Conservation (phyloP, 2,329 filamentous ascomycete species). For the Hypoxylon sp. region DNA sequence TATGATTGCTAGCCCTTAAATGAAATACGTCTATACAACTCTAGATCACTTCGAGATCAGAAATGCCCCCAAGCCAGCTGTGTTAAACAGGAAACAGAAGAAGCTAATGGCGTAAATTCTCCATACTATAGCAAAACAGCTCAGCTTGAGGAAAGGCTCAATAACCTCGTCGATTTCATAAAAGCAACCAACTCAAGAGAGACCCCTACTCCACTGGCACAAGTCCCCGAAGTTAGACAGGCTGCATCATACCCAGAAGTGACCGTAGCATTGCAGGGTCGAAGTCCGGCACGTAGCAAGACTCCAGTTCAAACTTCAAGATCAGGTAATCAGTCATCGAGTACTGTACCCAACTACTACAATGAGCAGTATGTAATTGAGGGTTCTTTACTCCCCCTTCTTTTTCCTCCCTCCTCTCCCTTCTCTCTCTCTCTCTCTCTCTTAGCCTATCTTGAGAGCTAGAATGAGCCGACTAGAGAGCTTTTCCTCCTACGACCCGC, state of each 20-base stretch:
- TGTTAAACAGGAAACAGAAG: neutral
- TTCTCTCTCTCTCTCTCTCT: neutral
- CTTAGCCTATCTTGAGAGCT: neutral
- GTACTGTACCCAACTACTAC: slow-evolving; percentile 60
- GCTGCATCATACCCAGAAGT: slow-evolving; percentile 32
- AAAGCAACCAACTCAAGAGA: slow-evolving; percentile 56
- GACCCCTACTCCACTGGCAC: slow-evolving; percentile 32
- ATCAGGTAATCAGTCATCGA: slow-evolving; percentile 31
- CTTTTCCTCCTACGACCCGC: neutral
- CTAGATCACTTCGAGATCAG: neutral
- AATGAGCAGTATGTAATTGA: slow-evolving; percentile 54
- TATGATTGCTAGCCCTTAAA: neutral
- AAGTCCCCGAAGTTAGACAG: slow-evolving; percentile 27
- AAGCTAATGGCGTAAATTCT: slow-evolving; percentile 13
- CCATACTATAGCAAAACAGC: slow-evolving; percentile 60
- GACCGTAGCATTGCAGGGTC: slow-evolving; percentile 24
- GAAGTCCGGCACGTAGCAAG: slow-evolving; percentile 1
- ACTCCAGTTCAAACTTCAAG: slow-evolving; percentile 22
- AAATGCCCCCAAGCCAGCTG: neutral
- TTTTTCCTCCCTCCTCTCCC: too few species aligned
- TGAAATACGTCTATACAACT: neutral
- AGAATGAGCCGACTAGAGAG: neutral
- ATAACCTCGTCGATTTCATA: slow-evolving; percentile 64
- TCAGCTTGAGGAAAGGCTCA: slow-evolving; percentile 65
- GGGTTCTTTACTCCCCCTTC: neutral